phyloP scores from a whole-genome alignment of 805 yeast genomes.

The Metschnikowia koreensis region DNA sequence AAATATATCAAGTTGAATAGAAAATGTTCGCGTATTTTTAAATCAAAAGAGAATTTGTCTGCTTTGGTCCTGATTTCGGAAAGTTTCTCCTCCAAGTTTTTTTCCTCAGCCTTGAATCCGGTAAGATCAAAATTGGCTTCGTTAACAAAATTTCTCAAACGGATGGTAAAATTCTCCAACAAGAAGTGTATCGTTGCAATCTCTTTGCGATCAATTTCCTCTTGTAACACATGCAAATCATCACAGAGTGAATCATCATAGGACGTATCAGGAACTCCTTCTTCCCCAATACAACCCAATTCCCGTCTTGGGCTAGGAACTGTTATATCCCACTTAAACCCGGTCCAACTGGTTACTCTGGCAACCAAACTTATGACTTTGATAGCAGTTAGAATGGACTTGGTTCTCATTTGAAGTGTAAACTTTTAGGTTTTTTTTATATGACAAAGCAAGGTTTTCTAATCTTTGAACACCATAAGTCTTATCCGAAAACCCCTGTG shows the following conservation, averaged over 20 bases:
- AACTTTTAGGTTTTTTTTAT: too few relatives aligned
- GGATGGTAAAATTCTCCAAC: neutral
- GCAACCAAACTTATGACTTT: too few relatives aligned
- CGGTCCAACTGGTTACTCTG: too few relatives aligned
- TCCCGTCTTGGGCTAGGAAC: neutral
- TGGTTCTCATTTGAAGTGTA: too few relatives aligned
- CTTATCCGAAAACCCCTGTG: too few relatives aligned
- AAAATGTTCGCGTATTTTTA: neutral
- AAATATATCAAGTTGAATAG: neutral
- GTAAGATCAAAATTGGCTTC: neutral
- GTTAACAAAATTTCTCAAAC: neutral
- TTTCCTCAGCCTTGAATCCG: neutral
- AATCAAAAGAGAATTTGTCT: neutral
- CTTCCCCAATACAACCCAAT: neutral
- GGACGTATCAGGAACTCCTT: neutral
- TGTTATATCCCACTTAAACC: too few relatives aligned
- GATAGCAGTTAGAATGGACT: too few relatives aligned
- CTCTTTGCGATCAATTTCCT: neutral
- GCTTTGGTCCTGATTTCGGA: neutral
- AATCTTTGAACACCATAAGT: too few relatives aligned
- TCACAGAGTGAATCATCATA: neutral
- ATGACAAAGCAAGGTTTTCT: too few relatives aligned
- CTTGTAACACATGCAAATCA: neutral
- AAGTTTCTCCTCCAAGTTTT: neutral
- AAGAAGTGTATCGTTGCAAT: neutral